These are phyloP conservation scores for Linderniella brevidens DNA, from an alignment of 257 asterid species.

Conservation along the genomic window DNA sequence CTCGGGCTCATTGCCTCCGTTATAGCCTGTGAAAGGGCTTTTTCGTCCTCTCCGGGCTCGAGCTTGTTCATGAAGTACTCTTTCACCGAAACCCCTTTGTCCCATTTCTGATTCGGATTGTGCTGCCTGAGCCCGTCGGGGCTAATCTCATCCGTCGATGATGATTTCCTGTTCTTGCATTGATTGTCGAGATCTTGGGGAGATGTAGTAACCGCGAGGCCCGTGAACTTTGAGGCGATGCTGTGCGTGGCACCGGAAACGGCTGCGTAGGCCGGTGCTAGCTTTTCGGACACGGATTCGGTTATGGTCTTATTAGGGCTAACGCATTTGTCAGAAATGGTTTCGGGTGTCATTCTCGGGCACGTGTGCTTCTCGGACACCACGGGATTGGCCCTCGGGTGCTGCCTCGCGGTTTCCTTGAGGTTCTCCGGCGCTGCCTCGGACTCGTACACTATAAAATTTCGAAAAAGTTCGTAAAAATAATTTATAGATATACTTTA, in stretches of 20 bases:
- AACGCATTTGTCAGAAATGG: constrained; percentile 6
- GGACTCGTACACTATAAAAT: constrained; percentile 70
- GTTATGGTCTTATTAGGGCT: constrained; percentile 21
- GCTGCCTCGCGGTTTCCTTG: constrained; percentile 68
- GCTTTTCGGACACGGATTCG: constrained; percentile 25
- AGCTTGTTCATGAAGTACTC: constrained; percentile 68
- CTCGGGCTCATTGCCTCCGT: constrained; percentile 75
- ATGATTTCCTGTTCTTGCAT: background rate
- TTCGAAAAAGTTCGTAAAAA: too few relatives aligned
- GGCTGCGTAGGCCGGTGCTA: constrained; percentile 43
- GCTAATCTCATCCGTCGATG: background rate
- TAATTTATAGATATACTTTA: too few relatives aligned
- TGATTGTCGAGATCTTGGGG: background rate
- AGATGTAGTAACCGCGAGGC: constrained; percentile 20
- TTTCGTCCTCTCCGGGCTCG: constrained; percentile 88
- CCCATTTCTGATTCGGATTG: constrained; percentile 28
- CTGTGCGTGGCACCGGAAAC: constrained; percentile 43
- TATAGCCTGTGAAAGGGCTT: constrained; percentile 78
- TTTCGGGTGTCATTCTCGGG: constrained; percentile 13
- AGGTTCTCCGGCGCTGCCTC: constrained; percentile 56
- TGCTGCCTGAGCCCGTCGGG: constrained; percentile 12
- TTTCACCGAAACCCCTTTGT: constrained; percentile 73
- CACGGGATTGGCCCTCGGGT: constrained; percentile 72
- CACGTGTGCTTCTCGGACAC: constrained; percentile 35
- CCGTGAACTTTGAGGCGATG: constrained; percentile 32